Percentiles rank a stretch among this genome's conserved stretches.
phyloP scores from a whole-genome alignment of 768 basidiomycete genomes.

The Ramaria sp. region DNA sequence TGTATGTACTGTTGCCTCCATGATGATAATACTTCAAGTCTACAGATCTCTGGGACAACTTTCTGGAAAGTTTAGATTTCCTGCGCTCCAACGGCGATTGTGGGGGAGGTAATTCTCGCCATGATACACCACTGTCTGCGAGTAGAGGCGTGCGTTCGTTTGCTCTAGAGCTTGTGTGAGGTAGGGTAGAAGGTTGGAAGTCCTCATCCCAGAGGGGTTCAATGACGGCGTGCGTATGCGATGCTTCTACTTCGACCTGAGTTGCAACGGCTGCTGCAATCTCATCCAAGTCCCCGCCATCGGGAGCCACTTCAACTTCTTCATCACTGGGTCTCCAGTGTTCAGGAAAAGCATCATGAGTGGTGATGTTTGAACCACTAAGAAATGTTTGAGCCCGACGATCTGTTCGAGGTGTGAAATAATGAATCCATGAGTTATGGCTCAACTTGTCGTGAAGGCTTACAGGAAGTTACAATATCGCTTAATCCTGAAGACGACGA shows the following conservation, averaged over 20 bases:
- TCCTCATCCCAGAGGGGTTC: slow-evolving; percentile 9
- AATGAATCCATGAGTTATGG: neutral
- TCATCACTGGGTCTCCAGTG: neutral
- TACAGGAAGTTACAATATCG: slow-evolving; percentile 41
- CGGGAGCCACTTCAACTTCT: neutral
- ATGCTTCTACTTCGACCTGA: neutral
- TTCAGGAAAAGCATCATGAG: slow-evolving; percentile 13
- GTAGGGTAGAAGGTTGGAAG: neutral
- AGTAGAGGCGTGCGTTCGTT: slow-evolving; percentile 5
- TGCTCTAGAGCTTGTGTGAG: neutral
- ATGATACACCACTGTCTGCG: neutral
- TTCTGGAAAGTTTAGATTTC: neutral
- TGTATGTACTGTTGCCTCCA: slow-evolving; percentile 45
- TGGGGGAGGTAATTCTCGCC: neutral
- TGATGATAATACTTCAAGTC: slow-evolving; percentile 21
- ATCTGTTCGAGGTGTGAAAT: slow-evolving; percentile 28
- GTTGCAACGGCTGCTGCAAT: neutral
- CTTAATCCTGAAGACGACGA: too few species aligned
- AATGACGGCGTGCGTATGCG: neutral
- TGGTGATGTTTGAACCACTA: slow-evolving; percentile 46
- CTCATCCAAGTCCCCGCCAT: neutral
- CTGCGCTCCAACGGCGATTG: neutral
- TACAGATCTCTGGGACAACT: neutral
- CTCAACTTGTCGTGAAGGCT: slow-evolving; percentile 14
- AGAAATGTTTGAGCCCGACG: slow-evolving; percentile 58